These are phyloP conservation scores for Echinochloa phyllopogon DNA, from an alignment of 176 grass and related monocot species.

Conservation along the genomic window DNA sequence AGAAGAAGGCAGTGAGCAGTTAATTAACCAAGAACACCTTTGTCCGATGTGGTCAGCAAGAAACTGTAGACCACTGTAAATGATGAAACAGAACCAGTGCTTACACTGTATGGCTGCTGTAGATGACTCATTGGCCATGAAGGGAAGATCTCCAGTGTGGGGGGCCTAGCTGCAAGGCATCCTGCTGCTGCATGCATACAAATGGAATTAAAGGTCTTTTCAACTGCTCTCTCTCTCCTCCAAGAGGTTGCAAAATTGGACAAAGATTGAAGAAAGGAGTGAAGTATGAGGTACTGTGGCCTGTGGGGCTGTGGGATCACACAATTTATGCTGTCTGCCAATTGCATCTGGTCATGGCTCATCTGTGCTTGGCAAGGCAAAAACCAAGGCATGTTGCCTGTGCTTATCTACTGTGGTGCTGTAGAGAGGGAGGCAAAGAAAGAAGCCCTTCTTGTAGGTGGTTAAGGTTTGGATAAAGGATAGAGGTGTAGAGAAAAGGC, in stretches of 20 bases:
- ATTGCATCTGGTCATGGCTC: constrained; percentile 52
- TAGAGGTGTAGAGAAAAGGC: constrained; percentile 35
- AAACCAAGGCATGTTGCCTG: constrained; percentile 48
- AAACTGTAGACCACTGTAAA: constrained; percentile 44
- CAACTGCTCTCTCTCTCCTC: constrained; percentile 19
- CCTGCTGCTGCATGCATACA: constrained; percentile 61
- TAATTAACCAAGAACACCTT: constrained; percentile 60
- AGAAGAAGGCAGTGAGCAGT: constrained; percentile 49
- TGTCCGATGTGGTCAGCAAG: constrained; percentile 45
- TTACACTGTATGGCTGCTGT: constrained; percentile 67
- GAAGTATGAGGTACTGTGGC: not conserved
- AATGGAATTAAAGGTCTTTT: constrained; percentile 60
- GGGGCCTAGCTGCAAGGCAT: constrained; percentile 61
- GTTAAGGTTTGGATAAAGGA: constrained; percentile 53
- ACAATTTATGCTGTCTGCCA: constrained; percentile 62
- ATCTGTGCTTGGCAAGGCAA: constrained; percentile 44
- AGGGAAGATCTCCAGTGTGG: constrained; percentile 88
- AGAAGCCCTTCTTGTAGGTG: constrained; percentile 44
- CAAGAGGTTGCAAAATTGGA: constrained; percentile 44
- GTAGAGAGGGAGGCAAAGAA: constrained; percentile 47
- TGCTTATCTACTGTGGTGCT: constrained; percentile 49
- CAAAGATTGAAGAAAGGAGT: constrained; percentile 23
- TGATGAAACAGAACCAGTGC: constrained; percentile 56
- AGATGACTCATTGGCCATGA: constrained; percentile 84
- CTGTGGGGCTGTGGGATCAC: constrained; percentile 58